Base-by-base conservation (phyloP, 495 filamentous ascomycete genomes). In the Polyplosphaeria fusca region DNA sequence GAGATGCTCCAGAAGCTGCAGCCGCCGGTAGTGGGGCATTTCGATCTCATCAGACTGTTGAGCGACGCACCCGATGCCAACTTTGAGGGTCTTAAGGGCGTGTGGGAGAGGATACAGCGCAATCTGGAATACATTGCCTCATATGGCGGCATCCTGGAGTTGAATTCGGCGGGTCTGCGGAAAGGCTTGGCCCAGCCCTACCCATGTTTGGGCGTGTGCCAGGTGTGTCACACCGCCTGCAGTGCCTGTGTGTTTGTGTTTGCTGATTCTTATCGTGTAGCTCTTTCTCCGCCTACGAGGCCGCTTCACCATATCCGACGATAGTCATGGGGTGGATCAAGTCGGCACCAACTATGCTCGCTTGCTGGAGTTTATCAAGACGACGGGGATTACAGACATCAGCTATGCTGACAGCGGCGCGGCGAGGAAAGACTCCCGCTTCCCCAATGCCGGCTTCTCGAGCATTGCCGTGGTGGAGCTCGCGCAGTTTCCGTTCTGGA, bases 121-220 rank as follows among this genome's bases (percentile, higher is more conserved):
- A 97, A 97, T 71, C 71, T 97, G 64, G 70, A 78, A 42, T 77
- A 84, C 54, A 76, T 93, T 43, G 79, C 74, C 19, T 76, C 67
- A 44, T 89, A 95, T 67, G 88, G 86, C 9, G 91, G 89, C 0
- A 77, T 95, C 65, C 55, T 97, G 37, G 93, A 98, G 78, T 73
- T 95, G 64, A 98, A 97, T 70, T 88, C 85, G 35, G 82, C 86
- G 47, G 89, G 81, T 27, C 68, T 96, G 71, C 77, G 93, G 66
- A 97, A 97, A 76, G 93, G 91, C 18, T 80, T 96, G 76, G 79
- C 74, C 14, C 89, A 95, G 74, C 88, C 92, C 43, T 98, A 97
- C 79, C 93, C 93, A 1, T 81, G 79, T 58, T 76, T 77, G 42
- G 81, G 86, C 68, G 82, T 98, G 67, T 91, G 88, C 62, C 71